Conservation (phyloP, 345 rosid genomes). For the Dovyalis caffra region DNA sequence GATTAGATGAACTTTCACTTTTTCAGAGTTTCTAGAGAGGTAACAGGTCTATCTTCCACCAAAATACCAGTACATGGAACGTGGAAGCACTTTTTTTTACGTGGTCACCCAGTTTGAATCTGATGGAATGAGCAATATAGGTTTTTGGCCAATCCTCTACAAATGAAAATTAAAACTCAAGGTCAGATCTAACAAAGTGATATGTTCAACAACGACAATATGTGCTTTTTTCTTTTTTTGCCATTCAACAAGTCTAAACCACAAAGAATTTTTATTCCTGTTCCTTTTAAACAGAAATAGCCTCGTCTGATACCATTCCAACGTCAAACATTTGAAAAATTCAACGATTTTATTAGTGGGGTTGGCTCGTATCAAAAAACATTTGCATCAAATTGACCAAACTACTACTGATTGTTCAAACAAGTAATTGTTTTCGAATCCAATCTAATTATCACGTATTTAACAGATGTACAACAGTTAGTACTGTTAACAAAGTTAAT, state of each 20-base stretch:
- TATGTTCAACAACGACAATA: neutral
- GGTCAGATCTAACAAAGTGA: neutral
- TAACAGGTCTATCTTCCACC: neutral
- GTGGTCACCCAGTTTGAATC: neutral
- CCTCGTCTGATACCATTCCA: neutral
- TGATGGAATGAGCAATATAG: neutral
- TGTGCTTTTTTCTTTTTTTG: neutral
- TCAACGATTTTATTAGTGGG: constrained; percentile 14
- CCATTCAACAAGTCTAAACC: neutral
- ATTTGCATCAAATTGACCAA: neutral
- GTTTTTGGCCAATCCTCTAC: neutral
- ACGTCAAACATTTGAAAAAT: neutral
- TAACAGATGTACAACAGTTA: neutral
- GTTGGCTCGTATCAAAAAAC: constrained; percentile 19
- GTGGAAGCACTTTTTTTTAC: neutral
- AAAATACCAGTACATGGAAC: neutral
- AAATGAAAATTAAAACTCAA: neutral
- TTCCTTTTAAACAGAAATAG: neutral
- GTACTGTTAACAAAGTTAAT: neutral
- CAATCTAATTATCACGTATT: neutral
- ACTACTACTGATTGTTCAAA: neutral
- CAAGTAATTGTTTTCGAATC: neutral
- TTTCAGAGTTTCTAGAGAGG: neutral
- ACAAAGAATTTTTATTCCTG: neutral
- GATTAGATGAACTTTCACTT: neutral